phyloP scores from a whole-genome alignment of 805 yeast genomes.

The Candida hispaniensis region DNA sequence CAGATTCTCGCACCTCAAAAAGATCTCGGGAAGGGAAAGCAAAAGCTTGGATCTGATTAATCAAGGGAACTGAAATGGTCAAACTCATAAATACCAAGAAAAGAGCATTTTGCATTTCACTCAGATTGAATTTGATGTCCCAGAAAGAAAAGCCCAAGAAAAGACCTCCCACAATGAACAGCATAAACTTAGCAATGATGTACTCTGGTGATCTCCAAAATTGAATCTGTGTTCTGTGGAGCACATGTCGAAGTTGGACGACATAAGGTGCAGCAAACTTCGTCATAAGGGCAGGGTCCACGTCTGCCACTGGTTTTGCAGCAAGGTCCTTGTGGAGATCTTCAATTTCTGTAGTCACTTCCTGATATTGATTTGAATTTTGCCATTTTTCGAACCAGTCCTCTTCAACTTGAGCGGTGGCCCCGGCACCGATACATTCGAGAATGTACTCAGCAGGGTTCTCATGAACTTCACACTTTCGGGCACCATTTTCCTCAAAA shows the following conservation, averaged over 20 bases:
- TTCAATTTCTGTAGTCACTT: conserved; percentile 29
- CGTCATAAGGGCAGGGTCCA: conserved; percentile 20
- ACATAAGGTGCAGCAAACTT: conserved; percentile 40
- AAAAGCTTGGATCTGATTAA: conserved; percentile 53
- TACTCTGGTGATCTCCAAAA: conserved; percentile 55
- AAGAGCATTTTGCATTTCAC: conserved; percentile 50
- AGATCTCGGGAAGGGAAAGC: conserved; percentile 49
- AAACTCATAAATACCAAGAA: conserved; percentile 50
- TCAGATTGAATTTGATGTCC: conserved; percentile 40
- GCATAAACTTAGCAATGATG: conserved; percentile 47
- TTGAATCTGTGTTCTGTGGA: conserved; percentile 34
- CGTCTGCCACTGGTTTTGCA: conserved; percentile 24
- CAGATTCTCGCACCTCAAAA: conserved; percentile 59
- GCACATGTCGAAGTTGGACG: conserved; percentile 36
- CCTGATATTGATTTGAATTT: conserved; percentile 34
- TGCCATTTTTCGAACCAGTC: conserved; percentile 61
- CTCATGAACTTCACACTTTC: conserved; percentile 47
- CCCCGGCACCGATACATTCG: conserved; percentile 71
- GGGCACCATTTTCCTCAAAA: conserved; percentile 65
- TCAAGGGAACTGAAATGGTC: conserved; percentile 45
- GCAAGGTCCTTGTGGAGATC: conserved; percentile 28
- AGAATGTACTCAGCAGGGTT: conserved; percentile 72
- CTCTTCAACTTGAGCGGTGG: conserved; percentile 47
- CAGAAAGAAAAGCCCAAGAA: conserved; percentile 66
- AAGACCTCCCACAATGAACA: conserved; percentile 42